Evolutionary conservation across 352 stramenopile genomes (phyloP), one percentile per base, ranked within the genome.

Genomic region (Aphanomyces stellatus): DNA sequence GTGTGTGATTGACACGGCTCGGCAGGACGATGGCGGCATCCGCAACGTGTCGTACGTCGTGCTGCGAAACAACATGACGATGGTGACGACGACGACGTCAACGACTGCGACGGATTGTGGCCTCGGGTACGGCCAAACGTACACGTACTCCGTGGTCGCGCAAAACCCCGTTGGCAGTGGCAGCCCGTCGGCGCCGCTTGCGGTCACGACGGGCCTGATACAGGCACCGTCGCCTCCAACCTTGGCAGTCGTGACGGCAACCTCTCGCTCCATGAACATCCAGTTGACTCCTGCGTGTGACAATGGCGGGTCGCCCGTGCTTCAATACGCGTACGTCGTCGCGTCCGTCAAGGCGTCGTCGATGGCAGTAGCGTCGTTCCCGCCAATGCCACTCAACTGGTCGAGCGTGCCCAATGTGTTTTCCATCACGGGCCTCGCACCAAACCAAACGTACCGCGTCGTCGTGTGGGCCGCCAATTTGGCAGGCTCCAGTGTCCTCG

Each of bases 1-100:
- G n/a, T n/a, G n/a, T n/a, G n/a, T n/a, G n/a, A n/a, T n/a, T n/a
- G n/a, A n/a, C n/a, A n/a, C n/a, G n/a, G n/a, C n/a, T n/a, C n/a
- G n/a, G 80, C 78, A 0, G 76, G 76, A 0, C 61, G 64, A 43
- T 90, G 24, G 83, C 72, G 22, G 60, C 82, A 0, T 71, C 0
- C 82, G 79, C 43, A 27, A 31, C 1, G 31, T 71, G 8, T 31
- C 76, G 4, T 88, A 85, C 51, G 56, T 72, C 8, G 71, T 72
- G 19, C 7, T 19, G 19, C 0, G 56, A 28, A 0, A 57, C 8
- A 7, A 69, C 65, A 1, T 65, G 64, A 43, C 84, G 72, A 0
- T 59, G 80, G 19, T 84, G 81, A 48, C 70, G 68, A 1, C 55
- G 85, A 8, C 42, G 1, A 72, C 72, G 0, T 61, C 66, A 15